Evolutionary conservation across 2,329 filamentous ascomycete species (phyloP).

Genomic region (Drechslera avenae): DNA sequence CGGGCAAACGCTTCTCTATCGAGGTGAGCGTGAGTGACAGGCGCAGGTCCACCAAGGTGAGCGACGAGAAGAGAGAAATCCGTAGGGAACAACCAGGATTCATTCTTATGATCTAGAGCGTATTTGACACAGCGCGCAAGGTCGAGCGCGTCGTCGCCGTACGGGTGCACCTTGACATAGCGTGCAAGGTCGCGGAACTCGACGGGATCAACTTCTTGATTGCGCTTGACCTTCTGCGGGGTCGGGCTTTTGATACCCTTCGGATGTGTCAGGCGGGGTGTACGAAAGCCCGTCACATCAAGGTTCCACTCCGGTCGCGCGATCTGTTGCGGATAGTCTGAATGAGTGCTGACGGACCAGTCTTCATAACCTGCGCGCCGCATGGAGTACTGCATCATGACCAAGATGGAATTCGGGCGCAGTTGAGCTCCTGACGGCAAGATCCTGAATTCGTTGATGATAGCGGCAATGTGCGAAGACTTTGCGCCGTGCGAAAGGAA

Average conservation of each 20-base stretch:
- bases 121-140: constrained; percentile 35
- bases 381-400: constrained; percentile 34
- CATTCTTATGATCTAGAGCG: constrained; percentile 23
- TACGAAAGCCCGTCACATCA: constrained; percentile 26
- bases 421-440: constrained; percentile 3
- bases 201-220: constrained; percentile 14
- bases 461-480: constrained; percentile 12
- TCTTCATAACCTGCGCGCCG: constrained; percentile 14
- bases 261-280: constrained; percentile 22
- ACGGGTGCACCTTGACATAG: constrained; percentile 30
- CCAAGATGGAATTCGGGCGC: constrained; percentile 19
- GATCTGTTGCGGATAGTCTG: constrained; percentile 2
- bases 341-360: constrained; percentile 23
- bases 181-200: constrained; percentile 31
- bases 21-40: constrained; percentile 21
- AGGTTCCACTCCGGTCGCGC: constrained; percentile 15
- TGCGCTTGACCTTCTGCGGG: constrained; percentile 4
- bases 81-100: constrained; percentile 32
- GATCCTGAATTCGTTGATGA: constrained; percentile 23
- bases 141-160: constrained; percentile 34
- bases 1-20: constrained; percentile 26
- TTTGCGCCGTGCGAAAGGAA: constrained; percentile 28
- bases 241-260: constrained; percentile 9
- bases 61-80: constrained; percentile 28
- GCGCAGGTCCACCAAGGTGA: constrained; percentile 22